These are phyloP conservation scores for Mucor racemosus DNA, from an alignment of 371 early-diverging fungal genomes.

Conservation along the genomic window DNA sequence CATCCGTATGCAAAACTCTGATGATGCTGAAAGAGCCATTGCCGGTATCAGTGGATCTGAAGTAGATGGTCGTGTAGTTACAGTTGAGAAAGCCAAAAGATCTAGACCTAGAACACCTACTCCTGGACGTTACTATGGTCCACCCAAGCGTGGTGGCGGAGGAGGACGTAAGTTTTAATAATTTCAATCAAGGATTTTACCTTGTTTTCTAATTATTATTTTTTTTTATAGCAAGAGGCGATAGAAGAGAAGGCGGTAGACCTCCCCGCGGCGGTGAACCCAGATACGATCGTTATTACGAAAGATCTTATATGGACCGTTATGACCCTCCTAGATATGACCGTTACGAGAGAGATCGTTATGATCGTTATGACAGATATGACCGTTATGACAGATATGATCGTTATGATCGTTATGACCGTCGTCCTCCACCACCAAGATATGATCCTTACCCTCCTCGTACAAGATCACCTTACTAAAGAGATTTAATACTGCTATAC, in stretches of 20 bases:
- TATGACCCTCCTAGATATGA: constrained; percentile 59
- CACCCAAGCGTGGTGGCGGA: constrained; percentile 65
- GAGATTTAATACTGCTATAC: not conserved
- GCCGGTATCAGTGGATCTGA: constrained; percentile 67
- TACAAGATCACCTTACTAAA: constrained; percentile 56
- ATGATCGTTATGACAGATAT: constrained; percentile 61
- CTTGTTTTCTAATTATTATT: no score
- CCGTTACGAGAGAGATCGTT: constrained; percentile 58
- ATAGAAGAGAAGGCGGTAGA: constrained; percentile 33
- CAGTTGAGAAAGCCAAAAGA: constrained; percentile 81
- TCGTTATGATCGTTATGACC: constrained; percentile 62
- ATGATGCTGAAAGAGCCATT: constrained; percentile 78
- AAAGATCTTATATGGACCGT: constrained; percentile 61
- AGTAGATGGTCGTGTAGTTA: constrained; percentile 74
- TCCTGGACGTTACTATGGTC: constrained; percentile 87
- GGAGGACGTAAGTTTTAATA: constrained; percentile 33
- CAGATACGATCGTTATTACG: constrained; percentile 55
- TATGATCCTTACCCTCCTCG: constrained; percentile 63
- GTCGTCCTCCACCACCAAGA: constrained; percentile 58
- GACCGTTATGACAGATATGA: constrained; percentile 55
- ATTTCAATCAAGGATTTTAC: no score
- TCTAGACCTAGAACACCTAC: constrained; percentile 83
- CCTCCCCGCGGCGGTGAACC: constrained; percentile 46
- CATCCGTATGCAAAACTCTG: constrained; percentile 73
- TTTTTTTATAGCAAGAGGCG: constrained; percentile 29